Evolutionary conservation across 1,284 basidiomycete genomes (phyloP).

Genomic region (Somion occarium): DNA sequence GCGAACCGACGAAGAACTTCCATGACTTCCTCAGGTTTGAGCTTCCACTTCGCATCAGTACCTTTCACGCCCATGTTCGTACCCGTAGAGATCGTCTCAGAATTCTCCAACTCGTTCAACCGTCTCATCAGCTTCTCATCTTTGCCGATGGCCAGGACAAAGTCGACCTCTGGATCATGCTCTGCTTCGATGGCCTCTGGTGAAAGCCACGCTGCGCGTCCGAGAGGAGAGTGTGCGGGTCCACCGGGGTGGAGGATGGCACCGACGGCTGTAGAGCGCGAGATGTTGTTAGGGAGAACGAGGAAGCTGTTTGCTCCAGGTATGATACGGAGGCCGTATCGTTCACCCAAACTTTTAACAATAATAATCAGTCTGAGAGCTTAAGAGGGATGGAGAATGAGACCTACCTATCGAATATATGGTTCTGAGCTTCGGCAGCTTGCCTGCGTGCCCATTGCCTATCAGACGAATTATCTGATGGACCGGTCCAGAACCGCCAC

Average conservation of each 20-base stretch:
- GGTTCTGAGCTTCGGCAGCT: slow-evolving; percentile 87
- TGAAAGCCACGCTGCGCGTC: slow-evolving; percentile 35
- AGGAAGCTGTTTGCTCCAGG: slow-evolving; percentile 77
- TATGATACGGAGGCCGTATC: slow-evolving; percentile 76
- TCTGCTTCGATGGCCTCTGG: slow-evolving; percentile 28
- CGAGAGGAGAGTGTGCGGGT: slow-evolving; percentile 45
- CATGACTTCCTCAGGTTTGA: slow-evolving; percentile 41
- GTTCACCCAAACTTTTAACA: slow-evolving; percentile 65
- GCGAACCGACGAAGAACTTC: slow-evolving; percentile 36
- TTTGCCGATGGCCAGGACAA: slow-evolving; percentile 62
- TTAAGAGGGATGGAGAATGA: background rate
- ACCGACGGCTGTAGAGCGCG: slow-evolving; percentile 75
- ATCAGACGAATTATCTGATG: slow-evolving; percentile 42
- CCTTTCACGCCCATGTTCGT: slow-evolving; percentile 42
- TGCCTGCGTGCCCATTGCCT: slow-evolving; percentile 79
- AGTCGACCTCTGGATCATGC: slow-evolving; percentile 45
- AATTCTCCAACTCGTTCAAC: slow-evolving; percentile 65
- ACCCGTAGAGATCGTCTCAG: slow-evolving; percentile 63
- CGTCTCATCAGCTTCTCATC: slow-evolving; percentile 74
- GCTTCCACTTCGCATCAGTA: slow-evolving; percentile 73
- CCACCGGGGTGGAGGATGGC: slow-evolving; percentile 68
- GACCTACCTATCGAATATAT: slow-evolving; percentile 73
- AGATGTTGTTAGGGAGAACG: slow-evolving; percentile 80
- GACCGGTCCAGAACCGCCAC: slow-evolving; percentile 76
- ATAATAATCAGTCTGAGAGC: background rate